A percentile compares a stretch with the other conserved stretches of the same genome.
phyloP scores from a whole-genome alignment of 768 basidiomycete species.

The Kwoniella dendrophila region DNA sequence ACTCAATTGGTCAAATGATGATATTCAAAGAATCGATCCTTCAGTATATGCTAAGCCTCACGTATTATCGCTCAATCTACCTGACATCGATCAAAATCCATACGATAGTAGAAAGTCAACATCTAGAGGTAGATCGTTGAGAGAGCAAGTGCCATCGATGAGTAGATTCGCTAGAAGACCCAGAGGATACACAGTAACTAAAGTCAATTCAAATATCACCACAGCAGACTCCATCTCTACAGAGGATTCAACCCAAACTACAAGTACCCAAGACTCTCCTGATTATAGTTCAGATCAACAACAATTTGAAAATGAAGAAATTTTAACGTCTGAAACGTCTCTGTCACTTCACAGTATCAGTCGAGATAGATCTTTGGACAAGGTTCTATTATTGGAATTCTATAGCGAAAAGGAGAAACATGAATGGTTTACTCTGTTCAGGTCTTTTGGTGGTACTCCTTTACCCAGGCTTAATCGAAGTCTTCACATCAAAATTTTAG shows the following conservation, averaged over 20 bases:
- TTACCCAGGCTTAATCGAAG: slow-evolving; percentile 11
- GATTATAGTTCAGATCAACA: too few species aligned
- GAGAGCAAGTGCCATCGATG: slow-evolving; percentile 4
- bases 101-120: slow-evolving; percentile 8
- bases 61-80: slow-evolving; percentile 12
- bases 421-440: slow-evolving; percentile 25
- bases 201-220: neutral
- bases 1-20: slow-evolving; percentile 8
- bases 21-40: slow-evolving; percentile 21
- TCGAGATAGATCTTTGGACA: neutral
- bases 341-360: too few species aligned
- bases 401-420: neutral
- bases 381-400: slow-evolving; percentile 12
- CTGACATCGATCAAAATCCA: neutral
- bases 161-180: slow-evolving; percentile 9
- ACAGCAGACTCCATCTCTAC: too few species aligned
- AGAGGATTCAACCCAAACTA: too few species aligned
- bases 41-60: slow-evolving; percentile 14
- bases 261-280: too few species aligned
- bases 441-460: slow-evolving; percentile 10
- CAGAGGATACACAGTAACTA: slow-evolving; percentile 16
- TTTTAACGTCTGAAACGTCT: neutral
- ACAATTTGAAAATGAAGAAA: neutral
- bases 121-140: neutral
- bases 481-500: slow-evolving; percentile 20